Evolutionary conservation across 768 basidiomycete species (phyloP).

Genomic region (Psilocybe cyanescens): DNA sequence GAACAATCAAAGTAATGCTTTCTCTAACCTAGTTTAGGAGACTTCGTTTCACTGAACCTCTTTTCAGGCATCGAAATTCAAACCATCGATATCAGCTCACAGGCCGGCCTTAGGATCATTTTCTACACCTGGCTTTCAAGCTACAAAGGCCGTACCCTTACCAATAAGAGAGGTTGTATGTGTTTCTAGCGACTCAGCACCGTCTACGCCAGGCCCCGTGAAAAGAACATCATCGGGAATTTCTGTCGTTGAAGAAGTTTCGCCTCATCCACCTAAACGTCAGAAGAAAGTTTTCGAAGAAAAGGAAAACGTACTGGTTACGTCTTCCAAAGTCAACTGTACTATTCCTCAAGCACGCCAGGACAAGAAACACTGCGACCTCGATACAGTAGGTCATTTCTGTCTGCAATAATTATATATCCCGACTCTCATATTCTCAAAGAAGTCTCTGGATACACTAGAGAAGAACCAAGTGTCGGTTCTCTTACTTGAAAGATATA

Average conservation of each 20-base stretch:
- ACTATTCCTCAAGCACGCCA: background rate
- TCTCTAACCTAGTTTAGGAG: no score
- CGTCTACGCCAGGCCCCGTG: constrained; percentile 33
- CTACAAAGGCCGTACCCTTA: constrained; percentile 12
- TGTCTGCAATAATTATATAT: background rate
- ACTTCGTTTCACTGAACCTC: background rate
- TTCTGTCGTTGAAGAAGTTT: constrained; percentile 30
- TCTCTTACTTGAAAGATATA: constrained; percentile 32
- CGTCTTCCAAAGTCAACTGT: constrained; percentile 13
- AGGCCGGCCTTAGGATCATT: constrained; percentile 27
- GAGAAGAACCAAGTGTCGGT: constrained; percentile 32
- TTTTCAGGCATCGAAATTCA: constrained; percentile 23
- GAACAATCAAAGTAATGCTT: background rate
- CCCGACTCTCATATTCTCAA: background rate
- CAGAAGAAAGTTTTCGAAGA: constrained; percentile 31
- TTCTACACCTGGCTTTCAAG: constrained; percentile 47
- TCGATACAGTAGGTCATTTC: constrained; percentile 14
- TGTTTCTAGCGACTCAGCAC: constrained; percentile 41
- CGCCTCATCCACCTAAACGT: constrained; percentile 36
- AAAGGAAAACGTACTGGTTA: constrained; percentile 38
- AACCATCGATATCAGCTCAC: constrained; percentile 12
- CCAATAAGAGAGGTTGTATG: constrained; percentile 31
- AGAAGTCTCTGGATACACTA: constrained; percentile 36
- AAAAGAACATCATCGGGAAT: constrained; percentile 48
- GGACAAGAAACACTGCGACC: constrained; percentile 10